A percentile compares a stretch with the other conserved stretches of the same genome.
These are phyloP conservation scores for Senecio squalidus DNA, from an alignment of 140 eudicot species.

Conservation along the genomic window DNA sequence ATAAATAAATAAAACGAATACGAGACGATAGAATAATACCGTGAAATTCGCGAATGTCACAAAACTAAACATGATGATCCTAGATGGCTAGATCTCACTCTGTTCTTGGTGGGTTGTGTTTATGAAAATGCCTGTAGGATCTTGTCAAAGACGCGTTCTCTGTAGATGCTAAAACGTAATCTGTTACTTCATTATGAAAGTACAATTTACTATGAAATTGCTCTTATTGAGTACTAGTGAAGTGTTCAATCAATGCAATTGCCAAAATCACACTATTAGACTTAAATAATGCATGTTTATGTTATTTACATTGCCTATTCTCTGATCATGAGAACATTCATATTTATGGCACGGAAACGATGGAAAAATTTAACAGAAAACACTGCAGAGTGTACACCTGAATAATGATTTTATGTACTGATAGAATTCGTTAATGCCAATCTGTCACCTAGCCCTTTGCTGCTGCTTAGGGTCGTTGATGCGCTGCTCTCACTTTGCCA, in stretches of 20 bases:
- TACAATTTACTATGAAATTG: neutral
- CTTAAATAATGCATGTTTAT: neutral
- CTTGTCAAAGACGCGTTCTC: no score
- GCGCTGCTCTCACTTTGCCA: constrained; percentile 26
- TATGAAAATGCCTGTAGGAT: no score
- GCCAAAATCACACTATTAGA: neutral
- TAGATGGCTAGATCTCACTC: no score
- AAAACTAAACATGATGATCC: no score
- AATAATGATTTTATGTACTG: neutral
- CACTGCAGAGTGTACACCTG: neutral
- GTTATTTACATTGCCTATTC: neutral
- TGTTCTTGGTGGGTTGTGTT: no score
- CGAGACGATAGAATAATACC: no score
- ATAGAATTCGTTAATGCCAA: neutral
- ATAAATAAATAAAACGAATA: no score
- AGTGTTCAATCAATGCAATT: neutral
- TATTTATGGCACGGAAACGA: neutral
- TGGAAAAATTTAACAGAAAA: no score
- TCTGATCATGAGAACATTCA: neutral
- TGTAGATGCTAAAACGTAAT: no score
- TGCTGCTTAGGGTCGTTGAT: constrained; percentile 19
- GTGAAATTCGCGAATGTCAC: no score
- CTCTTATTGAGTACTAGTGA: neutral
- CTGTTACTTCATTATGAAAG: no score
- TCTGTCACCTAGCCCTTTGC: constrained; percentile 10